Evolutionary conservation across 345 rosid genomes (phyloP), one percentile per base, ranked within the genome.

Genomic region (Citrus australasica): DNA sequence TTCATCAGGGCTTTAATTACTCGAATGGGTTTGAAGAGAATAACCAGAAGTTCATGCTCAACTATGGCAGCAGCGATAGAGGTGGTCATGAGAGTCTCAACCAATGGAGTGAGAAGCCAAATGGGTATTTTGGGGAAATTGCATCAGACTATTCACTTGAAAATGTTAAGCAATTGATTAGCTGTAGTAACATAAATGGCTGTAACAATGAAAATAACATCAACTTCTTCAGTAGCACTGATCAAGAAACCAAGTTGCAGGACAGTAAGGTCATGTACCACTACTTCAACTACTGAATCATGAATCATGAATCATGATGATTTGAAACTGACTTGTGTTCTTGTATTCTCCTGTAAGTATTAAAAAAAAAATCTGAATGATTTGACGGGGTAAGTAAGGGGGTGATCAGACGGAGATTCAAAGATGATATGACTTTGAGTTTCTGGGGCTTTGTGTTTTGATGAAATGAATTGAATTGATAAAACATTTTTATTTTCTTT

Each of bases 351-450:
- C 9, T 68, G 86, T 82, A 84, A 84, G 88, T 82, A 89, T 88
- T 10, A 10, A 42, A 46, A 42, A 42, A 42, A 46, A 87, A 66
- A 85, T 84, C 88, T 85, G 87, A 67, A 80, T 84, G 92, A 91
- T 90, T 86, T 90, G 93, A 91, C 85, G 89, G 90, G 91, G 90
- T 87, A 86, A 86, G 97, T 89, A 82, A 63, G 63, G 77, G 58
- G 58, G 58, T 17, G 58, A 53, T 53, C 58, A 53, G 58, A 53
- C 21, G 19, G 80, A 74, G 62, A 69, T 48, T 80, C 53, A 78
- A 78, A 82, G 42, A 79, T 60, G 48, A 35, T 55, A 67, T 22
- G 83, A 73, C 77, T 69, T 74, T 71, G 68, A 78, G 84, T 84
- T 84, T 48, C 67, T 84, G 78, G 85, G 85, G 79, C 38, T 64